Conservation (phyloP, 2,329 filamentous ascomycete genomes). For the Phyllosticta citriasiana region DNA sequence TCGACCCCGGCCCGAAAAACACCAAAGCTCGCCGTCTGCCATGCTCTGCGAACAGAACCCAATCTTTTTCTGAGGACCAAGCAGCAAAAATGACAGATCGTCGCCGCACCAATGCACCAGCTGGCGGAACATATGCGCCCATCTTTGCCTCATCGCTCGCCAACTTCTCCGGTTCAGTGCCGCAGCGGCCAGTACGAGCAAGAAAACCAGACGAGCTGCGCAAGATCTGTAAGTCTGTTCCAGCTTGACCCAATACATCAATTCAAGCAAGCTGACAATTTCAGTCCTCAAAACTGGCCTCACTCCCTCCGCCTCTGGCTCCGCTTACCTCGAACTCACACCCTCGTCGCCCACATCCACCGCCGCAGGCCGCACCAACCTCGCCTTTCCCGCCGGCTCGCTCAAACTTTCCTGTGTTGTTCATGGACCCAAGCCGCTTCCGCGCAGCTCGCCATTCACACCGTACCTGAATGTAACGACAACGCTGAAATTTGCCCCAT, state of each 20-base stretch:
- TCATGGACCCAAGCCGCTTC: constrained; percentile 83
- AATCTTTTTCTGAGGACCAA: neutral
- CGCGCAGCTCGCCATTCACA: constrained; percentile 81
- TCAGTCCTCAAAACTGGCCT: constrained; percentile 83
- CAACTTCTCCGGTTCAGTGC: constrained; percentile 36
- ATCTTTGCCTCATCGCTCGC: constrained; percentile 49
- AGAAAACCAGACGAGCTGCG: constrained; percentile 63
- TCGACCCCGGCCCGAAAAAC: neutral
- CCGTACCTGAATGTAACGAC: constrained; percentile 86
- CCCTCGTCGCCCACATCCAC: constrained; percentile 33
- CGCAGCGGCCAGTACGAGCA: constrained; percentile 42
- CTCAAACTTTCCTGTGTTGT: constrained; percentile 90
- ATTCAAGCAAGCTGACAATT: constrained; percentile 15
- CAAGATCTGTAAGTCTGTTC: constrained; percentile 61
- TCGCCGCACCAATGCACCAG: constrained; percentile 80
- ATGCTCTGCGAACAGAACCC: neutral
- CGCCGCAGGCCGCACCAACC: constrained; percentile 22
- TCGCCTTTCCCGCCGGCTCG: constrained; percentile 50
- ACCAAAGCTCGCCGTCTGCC: neutral
- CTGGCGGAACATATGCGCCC: constrained; percentile 64
- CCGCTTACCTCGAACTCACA: constrained; percentile 65
- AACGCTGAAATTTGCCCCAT: constrained; percentile 93
- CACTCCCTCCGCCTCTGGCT: constrained; percentile 86
- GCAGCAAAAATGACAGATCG: constrained; percentile 60
- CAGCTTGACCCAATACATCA: neutral